These are phyloP conservation scores for Buddleja alternifolia DNA, from an alignment of 257 asterid species.

Conservation along the genomic window DNA sequence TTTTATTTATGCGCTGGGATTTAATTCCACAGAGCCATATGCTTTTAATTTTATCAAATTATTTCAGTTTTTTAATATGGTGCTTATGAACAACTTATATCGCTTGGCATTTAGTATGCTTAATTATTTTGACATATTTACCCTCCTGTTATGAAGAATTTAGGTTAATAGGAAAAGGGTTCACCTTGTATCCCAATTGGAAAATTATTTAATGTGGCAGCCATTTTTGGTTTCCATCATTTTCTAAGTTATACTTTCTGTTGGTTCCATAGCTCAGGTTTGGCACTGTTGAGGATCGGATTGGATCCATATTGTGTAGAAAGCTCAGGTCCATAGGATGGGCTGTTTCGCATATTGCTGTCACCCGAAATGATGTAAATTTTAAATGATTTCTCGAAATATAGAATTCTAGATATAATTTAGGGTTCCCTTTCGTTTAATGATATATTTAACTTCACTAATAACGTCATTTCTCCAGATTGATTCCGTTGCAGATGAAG, in stretches of 20 bases:
- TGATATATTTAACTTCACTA: conserved; percentile 13
- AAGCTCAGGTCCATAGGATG: conserved; percentile 82
- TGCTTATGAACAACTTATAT: too few species aligned
- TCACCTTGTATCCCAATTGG: conserved; percentile 24
- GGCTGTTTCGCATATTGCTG: conserved; percentile 65
- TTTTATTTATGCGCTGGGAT: neutral
- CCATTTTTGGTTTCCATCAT: conserved; percentile 30
- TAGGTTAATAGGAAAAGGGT: conserved; percentile 5
- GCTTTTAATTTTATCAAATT: too few species aligned
- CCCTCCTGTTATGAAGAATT: neutral
- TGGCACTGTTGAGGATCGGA: conserved; percentile 80
- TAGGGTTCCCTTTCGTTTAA: conserved; percentile 19
- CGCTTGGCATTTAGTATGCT: too few species aligned
- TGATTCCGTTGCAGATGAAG: conserved; percentile 94
- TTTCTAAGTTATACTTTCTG: conserved; percentile 44
- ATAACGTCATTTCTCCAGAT: conserved; percentile 48
- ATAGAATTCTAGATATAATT: neutral
- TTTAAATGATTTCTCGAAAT: conserved; percentile 11
- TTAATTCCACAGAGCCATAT: neutral
- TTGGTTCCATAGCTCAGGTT: conserved; percentile 96
- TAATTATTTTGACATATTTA: neutral
- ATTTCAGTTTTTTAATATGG: neutral
- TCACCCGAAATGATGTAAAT: conserved; percentile 74
- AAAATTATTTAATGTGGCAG: conserved; percentile 3
- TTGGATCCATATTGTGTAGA: conserved; percentile 58